Percentiles rank a stretch among this genome's conserved stretches.
phyloP scores from a whole-genome alignment of 2,329 filamentous ascomycete genomes.

The Aureobasidium sp. region DNA sequence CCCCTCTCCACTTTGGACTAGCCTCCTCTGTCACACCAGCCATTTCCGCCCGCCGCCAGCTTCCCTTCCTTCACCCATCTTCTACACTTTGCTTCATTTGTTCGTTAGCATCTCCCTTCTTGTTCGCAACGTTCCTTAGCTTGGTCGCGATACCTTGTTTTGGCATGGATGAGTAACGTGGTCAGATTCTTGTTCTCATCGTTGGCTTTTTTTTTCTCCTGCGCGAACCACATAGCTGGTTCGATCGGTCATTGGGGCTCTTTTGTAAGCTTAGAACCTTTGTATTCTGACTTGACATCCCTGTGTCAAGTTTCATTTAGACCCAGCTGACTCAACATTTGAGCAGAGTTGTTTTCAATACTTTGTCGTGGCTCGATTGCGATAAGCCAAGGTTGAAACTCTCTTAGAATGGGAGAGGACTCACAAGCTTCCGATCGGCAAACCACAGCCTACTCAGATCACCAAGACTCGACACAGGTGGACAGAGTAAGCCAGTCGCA shows the following conservation, averaged over 20 bases:
- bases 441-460: neutral
- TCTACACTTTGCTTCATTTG: neutral
- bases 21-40: constrained; percentile 1
- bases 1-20: constrained; percentile 9
- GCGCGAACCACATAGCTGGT: neutral
- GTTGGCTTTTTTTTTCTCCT: neutral
- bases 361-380: neutral
- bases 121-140: neutral
- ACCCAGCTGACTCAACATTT: neutral
- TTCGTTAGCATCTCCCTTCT: neutral
- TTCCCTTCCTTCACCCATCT: neutral
- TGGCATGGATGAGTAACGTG: constrained; percentile 1
- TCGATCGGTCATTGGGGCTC: neutral
- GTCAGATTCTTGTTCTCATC: neutral
- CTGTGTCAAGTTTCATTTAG: neutral
- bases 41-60: neutral
- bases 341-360: neutral
- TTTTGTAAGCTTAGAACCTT: neutral
- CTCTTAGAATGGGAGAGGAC: neutral
- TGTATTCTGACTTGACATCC: neutral
- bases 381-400: neutral
- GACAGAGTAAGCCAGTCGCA: neutral
- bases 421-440: neutral
- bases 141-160: neutral
- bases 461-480: neutral